These are phyloP conservation scores for Cunninghamia lanceolata DNA, from an alignment of 75 land plant species.

Conservation along the genomic window DNA sequence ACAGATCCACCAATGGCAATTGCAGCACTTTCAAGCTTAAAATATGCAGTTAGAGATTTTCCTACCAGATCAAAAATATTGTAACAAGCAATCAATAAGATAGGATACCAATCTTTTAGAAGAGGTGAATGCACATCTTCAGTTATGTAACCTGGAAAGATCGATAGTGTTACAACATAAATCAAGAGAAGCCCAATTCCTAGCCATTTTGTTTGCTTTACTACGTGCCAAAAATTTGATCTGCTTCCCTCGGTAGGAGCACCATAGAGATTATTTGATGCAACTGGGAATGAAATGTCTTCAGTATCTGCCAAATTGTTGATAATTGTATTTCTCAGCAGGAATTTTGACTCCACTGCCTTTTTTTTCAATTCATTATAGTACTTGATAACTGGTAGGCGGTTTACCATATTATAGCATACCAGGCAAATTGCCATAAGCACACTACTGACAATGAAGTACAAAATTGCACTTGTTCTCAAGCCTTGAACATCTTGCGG, in stretches of 20 bases:
- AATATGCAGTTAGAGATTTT: slow-evolving; percentile 56
- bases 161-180: slow-evolving; percentile 76
- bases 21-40: slow-evolving; percentile 53
- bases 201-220: slow-evolving; percentile 58
- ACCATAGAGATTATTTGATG: slow-evolving; percentile 1
- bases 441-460: slow-evolving; percentile 63
- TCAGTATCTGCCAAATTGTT: slow-evolving; percentile 15
- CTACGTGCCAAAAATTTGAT: slow-evolving; percentile 41
- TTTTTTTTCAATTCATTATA: slow-evolving; percentile 55
- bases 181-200: slow-evolving; percentile 60
- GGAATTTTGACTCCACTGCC: slow-evolving; percentile 40
- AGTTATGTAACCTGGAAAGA: slow-evolving; percentile 88
- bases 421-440: slow-evolving; percentile 64
- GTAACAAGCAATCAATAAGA: slow-evolving; percentile 68
- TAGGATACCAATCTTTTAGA: slow-evolving; percentile 91
- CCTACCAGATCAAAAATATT: slow-evolving; percentile 83
- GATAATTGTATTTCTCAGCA: slow-evolving; percentile 13
- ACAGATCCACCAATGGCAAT: slow-evolving; percentile 55
- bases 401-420: slow-evolving; percentile 71
- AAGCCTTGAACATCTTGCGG: slow-evolving; percentile 63
- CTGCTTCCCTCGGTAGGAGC: not conserved
- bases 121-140: slow-evolving; percentile 87
- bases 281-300: slow-evolving; percentile 25
- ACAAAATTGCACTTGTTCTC: slow-evolving; percentile 74
- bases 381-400: slow-evolving; percentile 71